Percentiles rank a stretch among this genome's conserved stretches.
Evolutionary conservation across 139 green algal genomes (phyloP).

Genomic region (Desmodesmus armatus): DNA sequence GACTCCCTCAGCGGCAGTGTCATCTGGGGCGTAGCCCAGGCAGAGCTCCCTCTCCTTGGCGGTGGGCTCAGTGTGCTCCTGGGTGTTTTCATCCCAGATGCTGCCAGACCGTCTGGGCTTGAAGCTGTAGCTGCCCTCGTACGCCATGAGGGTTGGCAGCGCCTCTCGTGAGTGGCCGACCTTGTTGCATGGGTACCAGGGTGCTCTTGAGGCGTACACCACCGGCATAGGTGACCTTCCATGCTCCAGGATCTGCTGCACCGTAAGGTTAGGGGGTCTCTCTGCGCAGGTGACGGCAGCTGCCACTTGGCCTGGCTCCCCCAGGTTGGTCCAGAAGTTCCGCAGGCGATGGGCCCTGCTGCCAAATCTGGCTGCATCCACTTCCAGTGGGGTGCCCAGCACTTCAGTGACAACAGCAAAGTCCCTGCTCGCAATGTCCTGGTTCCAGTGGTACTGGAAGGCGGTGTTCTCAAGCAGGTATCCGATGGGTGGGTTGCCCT

Average conservation of each 20-base stretch:
- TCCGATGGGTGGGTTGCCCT: background rate
- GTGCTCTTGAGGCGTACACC: background rate
- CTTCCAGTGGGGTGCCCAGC: background rate
- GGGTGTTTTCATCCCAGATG: background rate
- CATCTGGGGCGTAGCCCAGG: constrained; percentile 7
- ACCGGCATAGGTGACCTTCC: background rate
- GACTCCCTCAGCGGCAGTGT: too few relatives aligned
- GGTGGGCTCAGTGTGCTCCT: background rate
- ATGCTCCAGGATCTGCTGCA: background rate
- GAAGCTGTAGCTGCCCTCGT: background rate
- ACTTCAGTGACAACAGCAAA: background rate
- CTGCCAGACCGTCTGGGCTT: background rate
- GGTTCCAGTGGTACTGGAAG: background rate
- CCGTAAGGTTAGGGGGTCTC: background rate
- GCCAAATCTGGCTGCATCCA: constrained; percentile 31
- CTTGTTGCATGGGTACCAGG: constrained; percentile 8
- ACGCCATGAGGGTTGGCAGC: background rate
- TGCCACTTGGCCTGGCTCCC: background rate
- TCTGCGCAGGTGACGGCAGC: background rate
- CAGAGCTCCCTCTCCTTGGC: background rate
- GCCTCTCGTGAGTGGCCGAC: background rate
- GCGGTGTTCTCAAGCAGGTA: constrained; percentile 40
- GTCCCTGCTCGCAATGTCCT: background rate
- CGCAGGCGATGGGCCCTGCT: constrained; percentile 34
- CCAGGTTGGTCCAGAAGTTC: constrained; percentile 37